These are phyloP conservation scores for Coleophoma cylindrospora DNA, from an alignment of 2,329 filamentous ascomycete species.

Conservation along the genomic window DNA sequence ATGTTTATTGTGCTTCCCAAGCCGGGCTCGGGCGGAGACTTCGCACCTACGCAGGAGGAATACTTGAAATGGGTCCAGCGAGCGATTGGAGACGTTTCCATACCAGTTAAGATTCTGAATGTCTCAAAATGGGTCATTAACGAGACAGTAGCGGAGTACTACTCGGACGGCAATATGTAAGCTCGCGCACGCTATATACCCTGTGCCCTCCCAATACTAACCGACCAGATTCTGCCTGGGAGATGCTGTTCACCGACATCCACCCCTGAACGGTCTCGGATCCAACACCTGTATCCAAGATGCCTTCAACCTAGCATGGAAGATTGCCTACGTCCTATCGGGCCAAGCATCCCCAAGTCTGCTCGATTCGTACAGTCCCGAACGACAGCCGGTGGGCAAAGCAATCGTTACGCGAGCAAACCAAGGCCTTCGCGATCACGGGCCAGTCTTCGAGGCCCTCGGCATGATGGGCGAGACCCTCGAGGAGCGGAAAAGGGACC, in stretches of 20 bases:
- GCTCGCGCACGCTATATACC: not conserved
- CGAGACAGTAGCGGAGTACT: slow-evolving; percentile 54
- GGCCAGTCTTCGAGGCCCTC: slow-evolving; percentile 37
- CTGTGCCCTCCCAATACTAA: too few species aligned
- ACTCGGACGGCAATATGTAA: slow-evolving; percentile 29
- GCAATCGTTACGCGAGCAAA: slow-evolving; percentile 49
- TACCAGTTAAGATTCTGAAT: slow-evolving; percentile 44
- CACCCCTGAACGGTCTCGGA: slow-evolving; percentile 51
- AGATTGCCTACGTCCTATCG: slow-evolving; percentile 41
- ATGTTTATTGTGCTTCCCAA: slow-evolving; percentile 48
- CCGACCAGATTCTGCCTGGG: slow-evolving; percentile 42
- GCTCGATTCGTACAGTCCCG: slow-evolving; percentile 36
- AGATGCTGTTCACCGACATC: slow-evolving; percentile 54
- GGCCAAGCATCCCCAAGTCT: slow-evolving; percentile 32
- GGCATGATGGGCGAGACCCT: slow-evolving; percentile 34
- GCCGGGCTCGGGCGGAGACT: slow-evolving; percentile 29
- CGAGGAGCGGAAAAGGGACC: slow-evolving; percentile 30
- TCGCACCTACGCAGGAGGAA: slow-evolving; percentile 40
- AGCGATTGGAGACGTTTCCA: slow-evolving; percentile 49
- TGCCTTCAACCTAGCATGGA: slow-evolving; percentile 52
- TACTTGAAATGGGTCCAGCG: slow-evolving; percentile 39
- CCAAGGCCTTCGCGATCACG: slow-evolving; percentile 48
- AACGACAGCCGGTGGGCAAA: slow-evolving; percentile 44
- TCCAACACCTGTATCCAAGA: slow-evolving; percentile 56
- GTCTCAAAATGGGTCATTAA: slow-evolving; percentile 56